Conservation (phyloP, 2,329 filamentous ascomycete species). For the Microcyclospora pomicola region DNA sequence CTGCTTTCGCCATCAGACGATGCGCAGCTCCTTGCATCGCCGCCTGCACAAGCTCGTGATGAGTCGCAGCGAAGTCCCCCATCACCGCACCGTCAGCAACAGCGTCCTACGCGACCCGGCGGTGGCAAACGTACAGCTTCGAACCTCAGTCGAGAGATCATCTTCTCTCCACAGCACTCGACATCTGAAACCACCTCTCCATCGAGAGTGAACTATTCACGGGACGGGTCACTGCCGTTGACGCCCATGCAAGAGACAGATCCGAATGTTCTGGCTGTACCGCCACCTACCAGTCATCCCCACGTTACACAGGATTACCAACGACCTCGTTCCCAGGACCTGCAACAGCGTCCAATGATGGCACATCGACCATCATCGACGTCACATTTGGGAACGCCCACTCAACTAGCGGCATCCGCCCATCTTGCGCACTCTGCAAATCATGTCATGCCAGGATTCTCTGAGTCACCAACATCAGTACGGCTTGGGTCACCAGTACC, state of each 20-base stretch:
- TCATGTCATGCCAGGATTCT: neutral
- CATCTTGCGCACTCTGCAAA: slow-evolving; percentile 1
- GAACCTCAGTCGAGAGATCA: slow-evolving; percentile 29
- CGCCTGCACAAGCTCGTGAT: neutral
- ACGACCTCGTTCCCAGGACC: neutral
- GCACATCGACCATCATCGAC: slow-evolving; percentile 30
- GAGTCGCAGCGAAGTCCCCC: slow-evolving; percentile 1
- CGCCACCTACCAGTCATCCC: slow-evolving; percentile 1
- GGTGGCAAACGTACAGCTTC: slow-evolving; percentile 25
- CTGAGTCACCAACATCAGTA: slow-evolving; percentile 2
- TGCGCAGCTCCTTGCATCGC: neutral
- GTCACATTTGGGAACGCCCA: slow-evolving; percentile 32
- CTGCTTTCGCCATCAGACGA: slow-evolving; percentile 29
- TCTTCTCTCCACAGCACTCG: slow-evolving; percentile 18
- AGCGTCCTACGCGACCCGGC: slow-evolving; percentile 7
- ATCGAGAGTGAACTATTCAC: no score
- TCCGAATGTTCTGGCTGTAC: slow-evolving; percentile 1
- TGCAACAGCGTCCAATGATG: slow-evolving; percentile 11
- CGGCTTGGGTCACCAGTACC: slow-evolving; percentile 4
- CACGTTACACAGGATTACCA: neutral
- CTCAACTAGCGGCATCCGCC: slow-evolving; percentile 19
- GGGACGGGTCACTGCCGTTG: no score
- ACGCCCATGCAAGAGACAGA: no score
- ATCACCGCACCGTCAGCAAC: slow-evolving; percentile 8
- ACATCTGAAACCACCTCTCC: slow-evolving; percentile 2